Conservation (phyloP, 768 basidiomycete genomes). For the Lentinus brumalis region DNA sequence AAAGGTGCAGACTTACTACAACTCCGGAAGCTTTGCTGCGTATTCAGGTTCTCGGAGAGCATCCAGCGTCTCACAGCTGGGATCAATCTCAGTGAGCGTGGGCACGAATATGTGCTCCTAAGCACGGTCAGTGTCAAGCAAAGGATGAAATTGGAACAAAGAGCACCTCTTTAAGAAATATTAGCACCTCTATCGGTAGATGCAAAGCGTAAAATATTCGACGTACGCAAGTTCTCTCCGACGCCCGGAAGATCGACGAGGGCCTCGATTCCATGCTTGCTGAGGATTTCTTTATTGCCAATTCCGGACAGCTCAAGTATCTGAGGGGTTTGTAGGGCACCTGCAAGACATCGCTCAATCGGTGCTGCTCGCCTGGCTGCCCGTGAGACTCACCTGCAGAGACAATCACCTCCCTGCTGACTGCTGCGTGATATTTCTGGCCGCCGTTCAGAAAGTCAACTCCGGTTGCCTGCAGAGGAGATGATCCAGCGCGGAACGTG, state of each 20-base stretch:
- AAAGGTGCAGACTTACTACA: slow-evolving; percentile 6
- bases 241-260: slow-evolving; percentile 4
- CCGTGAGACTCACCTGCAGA: neutral
- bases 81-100: slow-evolving; percentile 6
- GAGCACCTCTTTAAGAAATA: neutral
- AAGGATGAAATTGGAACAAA: neutral
- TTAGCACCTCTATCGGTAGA: neutral
- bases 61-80: slow-evolving; percentile 6
- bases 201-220: no score
- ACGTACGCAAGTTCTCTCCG: slow-evolving; percentile 16
- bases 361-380: neutral
- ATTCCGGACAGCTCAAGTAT: slow-evolving; percentile 15
- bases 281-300: slow-evolving; percentile 4
- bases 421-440: neutral
- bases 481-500: neutral
- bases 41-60: neutral
- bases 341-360: neutral
- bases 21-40: neutral
- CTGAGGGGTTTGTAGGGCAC: slow-evolving; percentile 5
- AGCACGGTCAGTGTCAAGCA: neutral
- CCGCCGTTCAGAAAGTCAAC: neutral
- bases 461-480: neutral
- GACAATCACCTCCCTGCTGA: neutral
- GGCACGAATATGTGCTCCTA: slow-evolving; percentile 9
- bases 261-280: slow-evolving; percentile 2